Evolutionary conservation across 1,284 basidiomycete species (phyloP), one percentile per base, ranked within the genome.

Genomic region (Schizophyllum amplum): DNA sequence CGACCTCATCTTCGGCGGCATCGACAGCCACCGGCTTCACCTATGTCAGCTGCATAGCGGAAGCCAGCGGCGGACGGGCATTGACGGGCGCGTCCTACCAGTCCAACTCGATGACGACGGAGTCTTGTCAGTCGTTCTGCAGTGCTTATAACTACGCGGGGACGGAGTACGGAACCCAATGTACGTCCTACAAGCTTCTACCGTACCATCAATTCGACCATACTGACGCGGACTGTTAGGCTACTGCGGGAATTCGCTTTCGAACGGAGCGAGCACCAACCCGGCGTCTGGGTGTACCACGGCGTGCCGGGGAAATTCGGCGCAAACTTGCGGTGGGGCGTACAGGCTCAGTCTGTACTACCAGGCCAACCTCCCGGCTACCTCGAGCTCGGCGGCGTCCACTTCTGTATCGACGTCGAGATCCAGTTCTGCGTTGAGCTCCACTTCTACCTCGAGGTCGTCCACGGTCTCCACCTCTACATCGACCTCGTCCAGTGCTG

Each of bases 231-330:
- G n/a, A n/a, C n/a, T n/a, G n/a, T n/a, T n/a, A n/a, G n/a, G n/a
- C n/a, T n/a, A n/a, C 25, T 60, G 24, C 26, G 57, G 71, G 50
- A 61, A 64, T 1, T 62, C 64, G 21, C 55, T 58, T 1, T 62
- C 60, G 4, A 5, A 60, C 13, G 66, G 64, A 11, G 65, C 61
- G 2, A 53, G 55, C 5, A 47, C 26, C 22, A 24, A 6, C 17
- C 5, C 13, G 1, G 61, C 65, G 15, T 59, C 58, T 17, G 62
- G 69, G 7, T 71, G 71, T 55, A 62, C 59, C 5, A 67, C 63
- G 62, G 17, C 65, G 2, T 72, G 71, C 48, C 57, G 63, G 21
- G 65, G 67, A 24, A 66, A 68, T 46, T 21, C 17, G 57, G 57
- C 51, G 33, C 62, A 69, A 20, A 64, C 53, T n/a, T 71, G 69